Evolutionary conservation across 2,329 filamentous ascomycete species (phyloP).

Genomic region (Fusarium brevicatenulatum): DNA sequence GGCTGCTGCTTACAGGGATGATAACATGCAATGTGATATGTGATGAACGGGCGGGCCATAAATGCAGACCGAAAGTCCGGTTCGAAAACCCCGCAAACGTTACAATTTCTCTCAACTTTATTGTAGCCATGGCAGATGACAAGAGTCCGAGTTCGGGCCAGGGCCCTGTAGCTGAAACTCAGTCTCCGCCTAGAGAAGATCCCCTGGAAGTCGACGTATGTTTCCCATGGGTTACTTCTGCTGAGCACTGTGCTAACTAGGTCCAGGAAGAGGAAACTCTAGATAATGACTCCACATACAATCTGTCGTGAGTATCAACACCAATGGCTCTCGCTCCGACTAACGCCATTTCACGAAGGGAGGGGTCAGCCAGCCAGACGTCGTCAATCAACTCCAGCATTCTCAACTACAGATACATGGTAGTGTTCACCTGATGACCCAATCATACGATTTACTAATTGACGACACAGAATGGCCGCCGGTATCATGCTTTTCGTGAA

Average conservation of each 20-base stretch:
- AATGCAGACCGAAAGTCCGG: not conserved
- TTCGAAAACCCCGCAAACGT: not conserved
- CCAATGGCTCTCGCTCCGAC: not conserved
- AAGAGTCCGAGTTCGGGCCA: not conserved
- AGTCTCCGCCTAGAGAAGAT: not conserved
- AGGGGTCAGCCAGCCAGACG: not conserved
- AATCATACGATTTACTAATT: not conserved
- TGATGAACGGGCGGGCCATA: not conserved
- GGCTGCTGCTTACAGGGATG: not conserved
- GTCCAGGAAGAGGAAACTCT: not conserved
- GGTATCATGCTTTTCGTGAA: not conserved
- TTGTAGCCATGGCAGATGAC: not conserved
- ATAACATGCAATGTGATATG: not conserved
- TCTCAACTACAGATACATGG: not conserved
- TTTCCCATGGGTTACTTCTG: not conserved
- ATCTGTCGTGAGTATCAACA: not conserved
- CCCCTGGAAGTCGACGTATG: not conserved
- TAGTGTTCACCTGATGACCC: not conserved
- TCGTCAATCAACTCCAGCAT: not conserved
- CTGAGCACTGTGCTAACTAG: not conserved
- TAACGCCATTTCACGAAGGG: rapidly evolving
- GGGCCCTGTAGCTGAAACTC: not conserved
- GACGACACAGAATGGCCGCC: not conserved
- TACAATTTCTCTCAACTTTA: not conserved
- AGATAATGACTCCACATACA: not conserved